phyloP scores from a whole-genome alignment of 2,329 filamentous ascomycete genomes.

The Raffaelea albimanens region DNA sequence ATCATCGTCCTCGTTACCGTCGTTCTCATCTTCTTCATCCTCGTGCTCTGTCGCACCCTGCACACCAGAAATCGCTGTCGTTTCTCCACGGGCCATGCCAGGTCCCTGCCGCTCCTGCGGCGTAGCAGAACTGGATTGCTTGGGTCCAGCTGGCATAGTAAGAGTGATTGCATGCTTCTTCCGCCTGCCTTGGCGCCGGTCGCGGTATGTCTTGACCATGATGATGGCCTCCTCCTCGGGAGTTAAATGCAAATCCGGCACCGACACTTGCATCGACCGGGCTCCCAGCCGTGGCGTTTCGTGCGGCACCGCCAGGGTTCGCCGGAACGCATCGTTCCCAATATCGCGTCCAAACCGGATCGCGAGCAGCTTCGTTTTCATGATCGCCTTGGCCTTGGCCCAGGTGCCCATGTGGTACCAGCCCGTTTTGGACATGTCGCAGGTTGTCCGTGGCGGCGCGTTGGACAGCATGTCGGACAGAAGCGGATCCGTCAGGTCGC shows the following conservation, averaged over 20 bases:
- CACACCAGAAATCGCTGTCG: too few relatives aligned
- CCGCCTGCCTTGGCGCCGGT: conserved; percentile 7
- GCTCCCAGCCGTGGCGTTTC: conserved; percentile 20
- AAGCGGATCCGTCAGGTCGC: conserved; percentile 78
- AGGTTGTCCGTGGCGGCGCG: conserved; percentile 46
- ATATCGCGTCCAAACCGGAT: conserved; percentile 49
- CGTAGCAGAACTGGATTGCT: too few relatives aligned
- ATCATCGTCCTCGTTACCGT: background rate
- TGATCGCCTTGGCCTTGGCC: conserved; percentile 75
- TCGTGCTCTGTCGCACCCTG: too few relatives aligned
- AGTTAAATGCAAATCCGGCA: conserved; percentile 29
- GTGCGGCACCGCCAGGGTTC: conserved; percentile 27
- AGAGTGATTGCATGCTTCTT: conserved; percentile 4
- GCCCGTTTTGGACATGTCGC: conserved; percentile 57
- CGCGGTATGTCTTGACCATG: conserved; percentile 10
- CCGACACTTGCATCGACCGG: conserved; percentile 24
- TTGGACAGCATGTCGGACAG: conserved; percentile 57
- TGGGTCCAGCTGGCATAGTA: too few relatives aligned
- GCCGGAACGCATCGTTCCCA: conserved; percentile 35
- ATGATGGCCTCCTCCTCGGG: conserved; percentile 20
- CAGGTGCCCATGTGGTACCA: conserved; percentile 80
- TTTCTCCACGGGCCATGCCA: too few relatives aligned
- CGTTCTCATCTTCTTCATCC: conserved; percentile 2
- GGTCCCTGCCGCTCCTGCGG: too few relatives aligned
- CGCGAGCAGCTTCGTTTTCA: conserved; percentile 74